Percentiles rank a stretch among this genome's conserved stretches.
phyloP scores from a whole-genome alignment of 805 yeast genomes.

The Trichomonascus vanleenenianus region DNA sequence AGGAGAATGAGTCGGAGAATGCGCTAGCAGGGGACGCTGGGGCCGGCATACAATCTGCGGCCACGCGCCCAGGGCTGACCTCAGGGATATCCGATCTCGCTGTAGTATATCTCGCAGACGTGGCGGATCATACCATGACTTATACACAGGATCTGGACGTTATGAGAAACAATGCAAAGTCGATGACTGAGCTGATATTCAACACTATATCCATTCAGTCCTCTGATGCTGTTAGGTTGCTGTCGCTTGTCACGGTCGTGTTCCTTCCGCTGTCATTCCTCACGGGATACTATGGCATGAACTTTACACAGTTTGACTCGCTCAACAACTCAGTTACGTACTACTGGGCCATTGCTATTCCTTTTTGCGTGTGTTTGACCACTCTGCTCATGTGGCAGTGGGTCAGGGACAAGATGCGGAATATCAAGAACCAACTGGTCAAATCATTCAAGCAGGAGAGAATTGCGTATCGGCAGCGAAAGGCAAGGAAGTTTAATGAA shows the following conservation, averaged over 20 bases:
- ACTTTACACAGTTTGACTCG: conserved; percentile 37
- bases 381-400: conserved; percentile 24
- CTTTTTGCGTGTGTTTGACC: conserved; percentile 27
- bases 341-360: conserved; percentile 42
- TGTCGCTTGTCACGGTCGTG: conserved; percentile 49
- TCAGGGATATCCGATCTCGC: conserved; percentile 34
- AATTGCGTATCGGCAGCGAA: too few species aligned
- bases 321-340: conserved; percentile 33
- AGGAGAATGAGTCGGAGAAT: neutral
- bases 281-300: conserved; percentile 58
- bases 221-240: conserved; percentile 45
- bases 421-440: conserved; percentile 2
- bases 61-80: neutral
- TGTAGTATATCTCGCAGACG: conserved; percentile 45
- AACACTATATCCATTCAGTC: conserved; percentile 51
- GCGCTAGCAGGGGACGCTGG: neutral
- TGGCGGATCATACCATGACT: conserved; percentile 46
- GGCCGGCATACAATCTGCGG: neutral
- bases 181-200: conserved; percentile 44
- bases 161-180: conserved; percentile 45
- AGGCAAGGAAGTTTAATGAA: too few species aligned
- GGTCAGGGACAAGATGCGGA: conserved; percentile 14
- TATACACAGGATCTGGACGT: conserved; percentile 47
- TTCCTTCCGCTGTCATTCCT: conserved; percentile 52
- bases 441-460: too few species aligned